Base-by-base conservation (phyloP, 2,329 filamentous ascomycete genomes). In the Aspergillus sojae region DNA sequence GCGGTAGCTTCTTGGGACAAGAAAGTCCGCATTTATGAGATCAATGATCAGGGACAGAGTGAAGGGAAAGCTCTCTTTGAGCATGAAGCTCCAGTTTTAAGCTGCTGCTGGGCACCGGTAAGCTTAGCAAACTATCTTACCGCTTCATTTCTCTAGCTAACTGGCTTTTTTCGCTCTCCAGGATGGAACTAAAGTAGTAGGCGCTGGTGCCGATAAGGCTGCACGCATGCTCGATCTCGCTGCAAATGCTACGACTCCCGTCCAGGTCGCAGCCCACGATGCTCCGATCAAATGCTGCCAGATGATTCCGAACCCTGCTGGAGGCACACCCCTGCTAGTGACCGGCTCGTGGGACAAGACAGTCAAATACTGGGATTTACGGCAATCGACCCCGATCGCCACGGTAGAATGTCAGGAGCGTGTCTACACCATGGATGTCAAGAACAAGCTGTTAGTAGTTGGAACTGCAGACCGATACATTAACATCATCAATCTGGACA, bases 1-100 rank as follows among this genome's bases (percentile, higher is more conserved):
- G 93, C 94, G 28, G 92, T 97, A 41, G 84, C 93, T 55, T 97
- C 93, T 72, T 99, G 95, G 95, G 95, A 99, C 81, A 96, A 96
- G 83, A 96, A 97, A 78, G 93, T 98, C 67, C 91, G 94, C 74
- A 94, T 99, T 76, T 99, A 98, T 81, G 93, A 98, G 79, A 93
- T 98, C 75, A 88, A 90, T 68, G 81, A 80, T 62, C 88, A 88
- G 69, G 93, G 93, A 50, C 87, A 91, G 75, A 94, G 91, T 74
- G 88, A 93, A 76, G 93, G 93, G 57, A 94, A 94, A 74, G 93
- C 93, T 67, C 83, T 90, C 63, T 96, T 95, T 75, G 91, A 96
- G 70, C 92, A 96, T 79, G 90, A 93, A 68, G 92, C 86, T 52
- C 93, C 94, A 3, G 94, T 96, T 3, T 82, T 99, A 65, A 91